Evolutionary conservation across 2,329 filamentous ascomycete species (phyloP).

Genomic region (Pleomassaria siparia): DNA sequence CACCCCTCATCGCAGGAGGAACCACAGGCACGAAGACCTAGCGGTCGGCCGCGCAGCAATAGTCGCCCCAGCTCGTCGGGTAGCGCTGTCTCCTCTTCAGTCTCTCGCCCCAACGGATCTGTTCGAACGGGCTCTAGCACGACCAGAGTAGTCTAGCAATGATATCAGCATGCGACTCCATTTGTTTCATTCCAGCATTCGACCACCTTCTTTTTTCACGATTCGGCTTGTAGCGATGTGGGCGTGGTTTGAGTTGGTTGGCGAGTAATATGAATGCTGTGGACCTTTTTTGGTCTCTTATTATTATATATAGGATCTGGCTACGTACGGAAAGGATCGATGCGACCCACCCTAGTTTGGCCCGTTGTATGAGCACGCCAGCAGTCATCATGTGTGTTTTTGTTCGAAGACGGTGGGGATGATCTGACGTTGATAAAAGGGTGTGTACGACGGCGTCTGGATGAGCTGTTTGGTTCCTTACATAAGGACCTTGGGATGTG

Average conservation of each 20-base stretch:
- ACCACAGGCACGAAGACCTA: conserved; percentile 34
- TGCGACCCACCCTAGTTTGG: background rate
- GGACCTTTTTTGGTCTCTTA: background rate
- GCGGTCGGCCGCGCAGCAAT: conserved; percentile 43
- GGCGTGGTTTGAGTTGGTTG: background rate
- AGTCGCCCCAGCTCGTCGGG: conserved; percentile 42
- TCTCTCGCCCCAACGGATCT: conserved; percentile 26
- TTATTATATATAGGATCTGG: background rate
- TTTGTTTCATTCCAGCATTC: background rate
- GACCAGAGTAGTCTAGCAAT: conserved; percentile 27
- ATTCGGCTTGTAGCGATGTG: background rate
- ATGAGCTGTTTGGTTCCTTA: conserved; percentile 9
- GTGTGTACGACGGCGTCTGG: conserved; percentile 18
- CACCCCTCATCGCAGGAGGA: conserved; percentile 41
- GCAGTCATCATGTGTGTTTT: background rate
- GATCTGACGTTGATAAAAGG: background rate
- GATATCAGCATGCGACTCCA: conserved; percentile 11
- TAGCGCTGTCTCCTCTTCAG: conserved; percentile 17
- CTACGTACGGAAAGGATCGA: background rate
- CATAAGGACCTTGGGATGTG: conserved; percentile 3
- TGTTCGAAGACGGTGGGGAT: background rate
- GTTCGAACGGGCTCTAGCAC: conserved; percentile 36
- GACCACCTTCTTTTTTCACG: background rate
- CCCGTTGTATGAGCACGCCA: background rate
- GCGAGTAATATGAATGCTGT: background rate